phyloP scores from a whole-genome alignment of 2,329 filamentous ascomycete genomes.

The Pestalotiopsis sp. region DNA sequence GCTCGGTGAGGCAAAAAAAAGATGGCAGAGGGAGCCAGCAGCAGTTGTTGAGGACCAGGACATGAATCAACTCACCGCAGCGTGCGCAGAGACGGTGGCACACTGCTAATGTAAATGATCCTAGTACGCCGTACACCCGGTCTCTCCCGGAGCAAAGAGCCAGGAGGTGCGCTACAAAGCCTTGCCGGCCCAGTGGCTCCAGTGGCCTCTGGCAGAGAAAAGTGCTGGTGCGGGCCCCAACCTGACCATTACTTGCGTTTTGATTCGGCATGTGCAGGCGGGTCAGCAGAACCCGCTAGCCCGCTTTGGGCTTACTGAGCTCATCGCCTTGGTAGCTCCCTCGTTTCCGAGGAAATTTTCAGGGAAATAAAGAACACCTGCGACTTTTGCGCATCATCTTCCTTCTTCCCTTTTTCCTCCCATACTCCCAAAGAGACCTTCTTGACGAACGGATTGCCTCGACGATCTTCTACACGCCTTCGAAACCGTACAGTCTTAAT shows the following conservation, averaged over 20 bases:
- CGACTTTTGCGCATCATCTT: neutral
- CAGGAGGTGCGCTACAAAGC: neutral
- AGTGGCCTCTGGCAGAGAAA: neutral
- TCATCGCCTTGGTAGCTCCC: slow-evolving; percentile 13
- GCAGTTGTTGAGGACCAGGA: neutral
- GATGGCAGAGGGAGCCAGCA: neutral
- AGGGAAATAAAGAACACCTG: slow-evolving; percentile 13
- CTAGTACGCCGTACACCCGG: neutral
- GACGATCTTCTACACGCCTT: slow-evolving; percentile 8
- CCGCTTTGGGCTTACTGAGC: slow-evolving; percentile 12
- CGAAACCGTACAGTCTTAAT: slow-evolving; percentile 22
- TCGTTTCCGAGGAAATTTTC: slow-evolving; percentile 13
- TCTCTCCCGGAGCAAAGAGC: neutral
- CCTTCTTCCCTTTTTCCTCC: neutral
- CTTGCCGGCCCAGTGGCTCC: neutral
- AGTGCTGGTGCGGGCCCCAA: neutral
- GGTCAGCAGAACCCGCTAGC: neutral
- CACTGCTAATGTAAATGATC: neutral
- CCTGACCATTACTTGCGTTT: slow-evolving; percentile 11
- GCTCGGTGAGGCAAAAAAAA: neutral
- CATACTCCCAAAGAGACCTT: neutral
- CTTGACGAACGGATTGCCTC: neutral
- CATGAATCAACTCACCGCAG: too few relatives aligned
- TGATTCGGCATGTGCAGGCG: slow-evolving; percentile 8
- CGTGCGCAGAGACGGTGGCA: neutral